Percentiles rank a stretch among this genome's conserved stretches.
These are phyloP conservation scores for Secale cereale DNA, from an alignment of 176 grass and related monocot genomes.

Conservation along the genomic window DNA sequence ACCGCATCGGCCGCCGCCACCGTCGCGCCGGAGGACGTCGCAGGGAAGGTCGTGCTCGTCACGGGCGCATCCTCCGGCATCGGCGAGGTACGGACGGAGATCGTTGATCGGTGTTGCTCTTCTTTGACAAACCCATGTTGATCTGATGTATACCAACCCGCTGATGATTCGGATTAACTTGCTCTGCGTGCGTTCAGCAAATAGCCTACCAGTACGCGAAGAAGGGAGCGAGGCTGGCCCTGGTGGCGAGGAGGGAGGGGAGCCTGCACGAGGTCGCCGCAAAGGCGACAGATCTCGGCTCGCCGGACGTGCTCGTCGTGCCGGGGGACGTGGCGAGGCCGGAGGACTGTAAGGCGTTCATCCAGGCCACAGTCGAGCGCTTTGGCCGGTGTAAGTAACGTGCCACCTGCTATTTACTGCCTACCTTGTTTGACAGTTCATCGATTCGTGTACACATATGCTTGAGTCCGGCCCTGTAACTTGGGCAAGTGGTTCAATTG, in stretches of 20 bases:
- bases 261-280: conserved; percentile 44
- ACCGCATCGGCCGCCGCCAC: conserved; percentile 29
- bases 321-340: conserved; percentile 37
- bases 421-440: background rate
- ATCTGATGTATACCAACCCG: too few relatives aligned
- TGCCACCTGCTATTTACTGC: background rate
- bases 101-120: background rate
- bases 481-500: background rate
- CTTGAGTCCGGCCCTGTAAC: background rate
- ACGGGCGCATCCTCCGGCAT: conserved; percentile 71
- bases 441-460: too few relatives aligned
- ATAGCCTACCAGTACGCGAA: conserved; percentile 65
- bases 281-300: conserved; percentile 13
- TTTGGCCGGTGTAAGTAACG: conserved; percentile 42
- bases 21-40: conserved; percentile 42
- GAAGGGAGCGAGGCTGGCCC: conserved; percentile 39
- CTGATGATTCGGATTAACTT: background rate
- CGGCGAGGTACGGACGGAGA: conserved; percentile 37
- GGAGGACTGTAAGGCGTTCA: conserved; percentile 43
- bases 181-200: conserved; percentile 28
- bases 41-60: conserved; percentile 59
- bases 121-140: background rate
- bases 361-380: conserved; percentile 42
- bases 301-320: conserved; percentile 46
- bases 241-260: conserved; percentile 42